Evolutionary conservation across 768 basidiomycete genomes (phyloP).

Genomic region (Podaxis mareebaensis): DNA sequence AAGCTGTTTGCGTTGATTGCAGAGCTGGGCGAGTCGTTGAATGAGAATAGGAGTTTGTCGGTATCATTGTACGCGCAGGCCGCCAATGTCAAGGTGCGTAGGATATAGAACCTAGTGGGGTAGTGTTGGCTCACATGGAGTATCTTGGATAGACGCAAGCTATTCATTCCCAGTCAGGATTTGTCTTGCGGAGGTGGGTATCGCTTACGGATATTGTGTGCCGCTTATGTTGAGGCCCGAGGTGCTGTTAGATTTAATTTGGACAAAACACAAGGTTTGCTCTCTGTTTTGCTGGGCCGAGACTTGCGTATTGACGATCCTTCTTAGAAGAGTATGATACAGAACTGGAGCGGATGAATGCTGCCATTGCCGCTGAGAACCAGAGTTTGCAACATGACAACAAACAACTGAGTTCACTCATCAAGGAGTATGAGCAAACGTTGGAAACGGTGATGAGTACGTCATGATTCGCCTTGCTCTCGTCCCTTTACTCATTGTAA

Average conservation of each 20-base stretch:
- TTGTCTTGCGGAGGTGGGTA: slow-evolving; percentile 78
- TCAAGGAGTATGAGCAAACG: slow-evolving; percentile 97
- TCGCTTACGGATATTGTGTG: background rate
- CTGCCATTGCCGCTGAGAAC: slow-evolving; percentile 78
- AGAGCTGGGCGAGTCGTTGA: slow-evolving; percentile 83
- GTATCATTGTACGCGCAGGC: slow-evolving; percentile 72
- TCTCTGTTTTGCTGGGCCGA: background rate
- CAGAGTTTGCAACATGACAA: slow-evolving; percentile 88
- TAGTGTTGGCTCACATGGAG: background rate
- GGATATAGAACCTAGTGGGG: background rate
- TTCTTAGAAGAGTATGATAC: slow-evolving; percentile 81
- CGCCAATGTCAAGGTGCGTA: slow-evolving; percentile 74
- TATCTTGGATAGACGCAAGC: slow-evolving; percentile 66
- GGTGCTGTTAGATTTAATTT: slow-evolving; percentile 67
- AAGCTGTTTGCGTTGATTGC: slow-evolving; percentile 68
- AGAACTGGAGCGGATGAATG: slow-evolving; percentile 89
- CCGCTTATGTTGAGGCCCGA: slow-evolving; percentile 11
- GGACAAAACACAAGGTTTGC: slow-evolving; percentile 80
- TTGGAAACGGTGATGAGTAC: slow-evolving; percentile 90
- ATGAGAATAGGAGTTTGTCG: slow-evolving; percentile 73
- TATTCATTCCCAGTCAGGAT: slow-evolving; percentile 87
- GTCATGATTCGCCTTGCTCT: slow-evolving; percentile 19
- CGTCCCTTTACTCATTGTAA: slow-evolving; percentile 10
- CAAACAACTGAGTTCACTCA: slow-evolving; percentile 86
- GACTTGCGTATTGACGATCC: slow-evolving; percentile 5